Conservation (phyloP, 2,329 filamentous ascomycete species). For the Pseudocercospora fuligena region DNA sequence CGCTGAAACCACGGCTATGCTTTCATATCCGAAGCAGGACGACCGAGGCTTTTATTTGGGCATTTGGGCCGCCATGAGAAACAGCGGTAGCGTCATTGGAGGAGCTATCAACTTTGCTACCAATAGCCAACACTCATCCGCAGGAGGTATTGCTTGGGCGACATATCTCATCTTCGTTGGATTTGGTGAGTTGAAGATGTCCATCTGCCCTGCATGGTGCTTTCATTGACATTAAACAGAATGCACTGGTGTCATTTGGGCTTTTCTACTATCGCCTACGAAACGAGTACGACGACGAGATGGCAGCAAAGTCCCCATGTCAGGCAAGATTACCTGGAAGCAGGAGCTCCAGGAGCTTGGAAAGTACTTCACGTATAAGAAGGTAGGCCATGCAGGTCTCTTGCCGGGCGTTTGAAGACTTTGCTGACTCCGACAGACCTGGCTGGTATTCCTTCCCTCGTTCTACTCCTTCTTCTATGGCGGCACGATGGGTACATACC, state of each 20-base stretch:
- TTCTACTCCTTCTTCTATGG: slow-evolving; percentile 49
- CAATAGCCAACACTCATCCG: slow-evolving; percentile 30
- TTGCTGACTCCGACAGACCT: slow-evolving; percentile 31
- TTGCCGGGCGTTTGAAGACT: neutral
- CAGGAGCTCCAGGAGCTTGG: slow-evolving; percentile 34
- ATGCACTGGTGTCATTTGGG: slow-evolving; percentile 40
- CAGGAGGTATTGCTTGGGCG: slow-evolving; percentile 40
- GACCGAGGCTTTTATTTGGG: slow-evolving; percentile 43
- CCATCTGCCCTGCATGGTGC: neutral
- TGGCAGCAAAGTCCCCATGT: slow-evolving; percentile 33
- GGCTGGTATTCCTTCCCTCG: slow-evolving; percentile 43
- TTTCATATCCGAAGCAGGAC: slow-evolving; percentile 43
- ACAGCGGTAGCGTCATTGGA: slow-evolving; percentile 42
- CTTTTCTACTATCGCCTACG: slow-evolving; percentile 36
- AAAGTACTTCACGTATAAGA: slow-evolving; percentile 33
- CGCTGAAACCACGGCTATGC: slow-evolving; percentile 45
- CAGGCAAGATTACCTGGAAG: slow-evolving; percentile 24
- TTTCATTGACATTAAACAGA: slow-evolving; percentile 12
- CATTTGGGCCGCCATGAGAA: slow-evolving; percentile 44
- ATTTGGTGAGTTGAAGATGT: slow-evolving; percentile 30
- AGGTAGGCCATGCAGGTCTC: slow-evolving; percentile 28
- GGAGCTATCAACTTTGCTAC: slow-evolving; percentile 44
- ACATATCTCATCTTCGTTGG: slow-evolving; percentile 41
- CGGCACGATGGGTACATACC: slow-evolving; percentile 45
- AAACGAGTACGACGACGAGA: slow-evolving; percentile 36